A percentile compares a stretch with the other conserved stretches of the same genome.
Conservation (phyloP, 495 filamentous ascomycete species). For the Clohesyomyces aquaticus region DNA sequence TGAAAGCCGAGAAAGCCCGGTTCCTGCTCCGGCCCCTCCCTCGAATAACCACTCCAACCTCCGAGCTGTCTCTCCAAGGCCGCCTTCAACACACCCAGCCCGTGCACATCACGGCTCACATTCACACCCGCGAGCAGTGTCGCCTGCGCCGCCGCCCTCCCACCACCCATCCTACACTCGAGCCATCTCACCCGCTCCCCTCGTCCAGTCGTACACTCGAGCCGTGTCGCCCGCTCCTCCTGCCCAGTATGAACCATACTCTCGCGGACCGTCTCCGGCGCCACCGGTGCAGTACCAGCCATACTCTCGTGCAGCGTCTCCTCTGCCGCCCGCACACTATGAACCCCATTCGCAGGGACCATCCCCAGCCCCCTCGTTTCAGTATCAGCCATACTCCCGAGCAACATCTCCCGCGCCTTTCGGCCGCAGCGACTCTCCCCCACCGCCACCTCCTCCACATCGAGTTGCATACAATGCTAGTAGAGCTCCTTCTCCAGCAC, state of each 20-base stretch:
- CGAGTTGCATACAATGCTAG: conserved; percentile 46
- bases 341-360: conserved; percentile 39
- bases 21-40: conserved; percentile 17
- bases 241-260: conserved; percentile 28
- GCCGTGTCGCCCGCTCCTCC: conserved; percentile 43
- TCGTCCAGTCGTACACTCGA: conserved; percentile 23
- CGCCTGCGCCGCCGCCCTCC: conserved; percentile 27
- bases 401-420: conserved; percentile 46
- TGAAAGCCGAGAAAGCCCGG: conserved; percentile 28
- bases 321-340: conserved; percentile 30
- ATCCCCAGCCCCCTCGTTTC: conserved; percentile 45
- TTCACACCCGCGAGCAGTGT: conserved; percentile 18
- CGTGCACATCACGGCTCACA: conserved; percentile 31
- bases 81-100: conserved; percentile 23
- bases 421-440: conserved; percentile 40
- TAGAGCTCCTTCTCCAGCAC: conserved; percentile 43
- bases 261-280: conserved; percentile 38
- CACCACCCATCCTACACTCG: conserved; percentile 21
- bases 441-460: conserved; percentile 51
- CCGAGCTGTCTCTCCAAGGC: conserved; percentile 37
- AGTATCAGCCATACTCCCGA: conserved; percentile 24
- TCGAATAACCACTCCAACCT: conserved; percentile 2
- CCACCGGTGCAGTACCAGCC: conserved; percentile 46
- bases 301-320: conserved; percentile 46
- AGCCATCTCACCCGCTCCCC: conserved; percentile 36